phyloP scores from a whole-genome alignment of 139 green algal species.

The Gonium pectorale region DNA sequence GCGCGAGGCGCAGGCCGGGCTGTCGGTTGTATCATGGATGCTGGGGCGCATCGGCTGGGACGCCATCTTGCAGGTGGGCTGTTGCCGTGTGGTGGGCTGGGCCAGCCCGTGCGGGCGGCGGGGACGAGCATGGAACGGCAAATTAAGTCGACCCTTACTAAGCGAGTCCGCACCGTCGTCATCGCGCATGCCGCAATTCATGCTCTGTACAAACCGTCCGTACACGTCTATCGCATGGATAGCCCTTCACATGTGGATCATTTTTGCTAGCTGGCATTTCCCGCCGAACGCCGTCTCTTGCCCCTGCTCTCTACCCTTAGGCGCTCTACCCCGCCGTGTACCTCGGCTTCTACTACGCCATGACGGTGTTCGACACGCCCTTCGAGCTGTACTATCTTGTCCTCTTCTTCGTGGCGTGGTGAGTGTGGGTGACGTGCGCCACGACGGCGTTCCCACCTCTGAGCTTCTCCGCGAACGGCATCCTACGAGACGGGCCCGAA shows the following conservation, averaged over 20 bases:
- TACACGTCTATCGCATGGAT: too few species aligned
- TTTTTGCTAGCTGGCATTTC: too few species aligned
- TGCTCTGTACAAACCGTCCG: too few species aligned
- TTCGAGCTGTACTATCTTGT: slow-evolving; percentile 42
- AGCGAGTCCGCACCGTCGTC: too few species aligned
- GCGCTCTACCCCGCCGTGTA: slow-evolving; percentile 31
- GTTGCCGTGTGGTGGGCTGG: neutral
- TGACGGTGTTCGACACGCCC: slow-evolving; percentile 43
- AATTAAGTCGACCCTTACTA: too few species aligned
- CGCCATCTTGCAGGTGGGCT: slow-evolving; percentile 34
- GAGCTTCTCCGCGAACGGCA: too few species aligned
- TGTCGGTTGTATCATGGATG: slow-evolving; percentile 23
- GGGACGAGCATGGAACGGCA: neutral
- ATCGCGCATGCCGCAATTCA: too few species aligned
- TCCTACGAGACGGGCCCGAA: too few species aligned
- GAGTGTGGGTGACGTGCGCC: neutral
- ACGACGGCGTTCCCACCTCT: too few species aligned
- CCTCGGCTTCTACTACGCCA: slow-evolving; percentile 44
- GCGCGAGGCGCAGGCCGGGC: slow-evolving; percentile 35
- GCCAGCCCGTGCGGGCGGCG: neutral
- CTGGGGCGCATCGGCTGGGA: slow-evolving; percentile 38
- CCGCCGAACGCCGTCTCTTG: too few species aligned
- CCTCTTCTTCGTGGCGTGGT: slow-evolving; percentile 39
- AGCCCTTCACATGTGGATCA: too few species aligned
- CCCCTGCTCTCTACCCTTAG: neutral